Evolutionary conservation across 257 asterid species (phyloP).

Genomic region (Phtheirospermum japonicum): DNA sequence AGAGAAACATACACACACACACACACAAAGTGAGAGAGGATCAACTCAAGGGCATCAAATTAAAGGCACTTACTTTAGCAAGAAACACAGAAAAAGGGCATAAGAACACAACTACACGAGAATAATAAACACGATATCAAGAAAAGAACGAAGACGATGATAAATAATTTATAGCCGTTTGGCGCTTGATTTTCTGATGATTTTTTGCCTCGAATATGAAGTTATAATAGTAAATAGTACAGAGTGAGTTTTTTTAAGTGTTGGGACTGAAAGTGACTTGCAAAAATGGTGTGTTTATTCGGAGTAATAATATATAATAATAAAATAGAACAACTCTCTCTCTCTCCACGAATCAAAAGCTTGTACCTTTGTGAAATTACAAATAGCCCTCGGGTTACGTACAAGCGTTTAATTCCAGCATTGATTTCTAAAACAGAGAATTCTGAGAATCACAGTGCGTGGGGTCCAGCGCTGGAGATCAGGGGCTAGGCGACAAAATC

Average conservation of each 20-base stretch:
- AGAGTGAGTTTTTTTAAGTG: not conserved
- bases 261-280: not conserved
- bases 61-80: not conserved
- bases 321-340: too few species aligned
- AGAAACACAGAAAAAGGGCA: not conserved
- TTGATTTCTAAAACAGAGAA: too few species aligned
- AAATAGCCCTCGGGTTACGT: not conserved
- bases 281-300: not conserved
- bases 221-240: not conserved
- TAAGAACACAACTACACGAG: too few species aligned
- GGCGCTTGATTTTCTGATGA: too few species aligned
- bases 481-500: not conserved
- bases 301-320: too few species aligned
- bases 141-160: not conserved
- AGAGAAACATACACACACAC: not conserved
- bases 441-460: not conserved
- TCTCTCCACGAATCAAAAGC: not conserved
- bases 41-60: not conserved
- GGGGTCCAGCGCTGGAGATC: not conserved
- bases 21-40: not conserved
- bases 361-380: not conserved
- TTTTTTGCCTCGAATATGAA: too few species aligned
- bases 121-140: too few species aligned
- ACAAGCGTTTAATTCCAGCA: not conserved
- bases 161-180: too few species aligned